A percentile compares a stretch with the other conserved stretches of the same genome.
Conservation (phyloP, 2,329 filamentous ascomycete genomes). For the Fusarium avenaceum region DNA sequence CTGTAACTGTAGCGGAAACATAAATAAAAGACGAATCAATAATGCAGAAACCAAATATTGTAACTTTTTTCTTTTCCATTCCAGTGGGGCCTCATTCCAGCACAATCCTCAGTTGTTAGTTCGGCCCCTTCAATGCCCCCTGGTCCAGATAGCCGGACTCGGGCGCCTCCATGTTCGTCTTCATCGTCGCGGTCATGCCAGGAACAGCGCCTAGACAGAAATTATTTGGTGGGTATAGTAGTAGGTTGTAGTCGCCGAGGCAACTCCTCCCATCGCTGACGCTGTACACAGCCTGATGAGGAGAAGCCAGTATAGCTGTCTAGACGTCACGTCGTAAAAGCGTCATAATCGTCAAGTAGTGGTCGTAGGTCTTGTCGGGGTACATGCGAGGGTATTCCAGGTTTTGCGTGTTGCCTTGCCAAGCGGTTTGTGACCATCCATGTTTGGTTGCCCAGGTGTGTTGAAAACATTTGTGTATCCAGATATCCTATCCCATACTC, state of each 20-base stretch:
- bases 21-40: conserved; percentile 31
- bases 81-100: conserved; percentile 34
- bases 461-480: conserved; percentile 58
- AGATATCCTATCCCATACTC: conserved; percentile 56
- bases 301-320: conserved; percentile 57
- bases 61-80: conserved; percentile 51
- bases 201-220: conserved; percentile 53
- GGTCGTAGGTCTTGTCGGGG: conserved; percentile 54
- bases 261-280: conserved; percentile 52
- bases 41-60: conserved; percentile 43
- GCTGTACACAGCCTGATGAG: conserved; percentile 50
- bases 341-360: conserved; percentile 62
- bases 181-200: conserved; percentile 54
- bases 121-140: conserved; percentile 36
- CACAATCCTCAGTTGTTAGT: conserved; percentile 33
- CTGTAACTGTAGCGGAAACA: conserved; percentile 31
- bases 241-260: conserved; percentile 56
- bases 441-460: conserved; percentile 58
- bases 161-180: conserved; percentile 40
- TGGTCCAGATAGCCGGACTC: conserved; percentile 39
- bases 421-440: conserved; percentile 53
- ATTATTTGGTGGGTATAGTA: conserved; percentile 59
- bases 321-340: conserved; percentile 63
- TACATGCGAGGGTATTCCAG: conserved; percentile 52
- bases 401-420: conserved; percentile 43